phyloP scores from a whole-genome alignment of 306 rosid species.

The Acacia melanoxylon region DNA sequence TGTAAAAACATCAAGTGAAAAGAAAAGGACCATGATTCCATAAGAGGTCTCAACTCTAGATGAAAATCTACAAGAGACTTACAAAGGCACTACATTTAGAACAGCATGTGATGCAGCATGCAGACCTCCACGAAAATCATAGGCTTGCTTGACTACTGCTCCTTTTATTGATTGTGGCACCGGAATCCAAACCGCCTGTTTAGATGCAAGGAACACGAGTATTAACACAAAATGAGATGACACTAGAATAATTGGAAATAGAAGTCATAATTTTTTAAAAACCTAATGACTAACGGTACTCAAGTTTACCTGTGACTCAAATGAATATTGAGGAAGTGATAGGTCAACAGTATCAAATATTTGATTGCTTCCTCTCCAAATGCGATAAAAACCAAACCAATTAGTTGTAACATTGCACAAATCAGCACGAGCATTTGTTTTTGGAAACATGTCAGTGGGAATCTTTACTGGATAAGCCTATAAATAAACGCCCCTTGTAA shows the following conservation, averaged over 20 bases:
- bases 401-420: slow-evolving; percentile 77
- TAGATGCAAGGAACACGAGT: slow-evolving; percentile 24
- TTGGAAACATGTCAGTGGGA: slow-evolving; percentile 40
- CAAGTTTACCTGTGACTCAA: slow-evolving; percentile 67
- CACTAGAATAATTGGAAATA: slow-evolving; percentile 19
- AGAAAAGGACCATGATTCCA: not conserved
- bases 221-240: slow-evolving; percentile 22
- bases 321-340: slow-evolving; percentile 76
- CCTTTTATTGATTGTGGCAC: slow-evolving; percentile 72
- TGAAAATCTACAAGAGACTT: slow-evolving; percentile 42
- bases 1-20: not conserved
- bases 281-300: not conserved
- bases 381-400: slow-evolving; percentile 84
- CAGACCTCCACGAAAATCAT: slow-evolving; percentile 92
- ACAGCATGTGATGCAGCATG: slow-evolving; percentile 98
- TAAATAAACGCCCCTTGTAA: slow-evolving; percentile 10
- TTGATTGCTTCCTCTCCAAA: slow-evolving; percentile 64
- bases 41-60: slow-evolving; percentile 15
- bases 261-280: not conserved
- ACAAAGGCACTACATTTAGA: slow-evolving; percentile 88
- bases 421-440: slow-evolving; percentile 66
- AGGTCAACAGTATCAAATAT: slow-evolving; percentile 71
- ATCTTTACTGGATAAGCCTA: slow-evolving; percentile 73
- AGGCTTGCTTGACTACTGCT: slow-evolving; percentile 47
- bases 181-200: slow-evolving; percentile 90